Conservation (phyloP, 371 early-diverging fungal genomes). For the Smittium culicis region DNA sequence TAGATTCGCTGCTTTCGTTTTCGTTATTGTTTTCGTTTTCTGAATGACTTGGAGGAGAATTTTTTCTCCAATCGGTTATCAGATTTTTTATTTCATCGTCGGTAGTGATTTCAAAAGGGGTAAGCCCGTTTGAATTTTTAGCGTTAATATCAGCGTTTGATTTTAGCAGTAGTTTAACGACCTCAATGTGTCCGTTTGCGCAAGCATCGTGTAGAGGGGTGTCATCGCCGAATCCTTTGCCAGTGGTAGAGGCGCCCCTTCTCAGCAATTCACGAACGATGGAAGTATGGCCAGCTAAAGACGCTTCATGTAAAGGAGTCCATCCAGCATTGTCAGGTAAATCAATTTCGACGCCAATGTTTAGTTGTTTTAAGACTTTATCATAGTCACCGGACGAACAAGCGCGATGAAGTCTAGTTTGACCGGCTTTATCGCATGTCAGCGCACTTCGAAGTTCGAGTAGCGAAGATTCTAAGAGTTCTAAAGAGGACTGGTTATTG, state of each 20-base stretch:
- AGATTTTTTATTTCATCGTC: constrained; percentile 30
- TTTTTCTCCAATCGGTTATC: not conserved
- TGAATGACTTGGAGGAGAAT: too few relatives aligned
- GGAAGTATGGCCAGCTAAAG: constrained; percentile 46
- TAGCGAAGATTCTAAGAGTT: constrained; percentile 18
- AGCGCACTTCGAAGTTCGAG: constrained; percentile 16
- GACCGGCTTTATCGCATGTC: constrained; percentile 34
- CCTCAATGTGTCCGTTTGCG: constrained; percentile 47
- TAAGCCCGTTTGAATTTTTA: constrained; percentile 39
- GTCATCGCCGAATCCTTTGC: constrained; percentile 49
- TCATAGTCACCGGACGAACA: constrained; percentile 33
- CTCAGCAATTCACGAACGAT: constrained; percentile 47
- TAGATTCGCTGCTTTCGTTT: too few relatives aligned
- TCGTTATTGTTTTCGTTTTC: too few relatives aligned
- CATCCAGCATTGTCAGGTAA: constrained; percentile 55
- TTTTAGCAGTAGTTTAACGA: constrained; percentile 47
- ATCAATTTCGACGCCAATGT: constrained; percentile 61
- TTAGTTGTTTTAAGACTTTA: constrained; percentile 24
- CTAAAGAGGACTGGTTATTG: constrained; percentile 19
- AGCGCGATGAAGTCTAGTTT: constrained; percentile 37
- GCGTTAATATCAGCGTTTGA: constrained; percentile 46
- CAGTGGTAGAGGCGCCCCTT: constrained; percentile 56
- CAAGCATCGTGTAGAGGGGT: constrained; percentile 73
- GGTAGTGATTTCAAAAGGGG: constrained; percentile 40
- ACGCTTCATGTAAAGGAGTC: constrained; percentile 65